phyloP scores from a whole-genome alignment of 1,139 yeast genomes.

The Kodamaea sp. region DNA sequence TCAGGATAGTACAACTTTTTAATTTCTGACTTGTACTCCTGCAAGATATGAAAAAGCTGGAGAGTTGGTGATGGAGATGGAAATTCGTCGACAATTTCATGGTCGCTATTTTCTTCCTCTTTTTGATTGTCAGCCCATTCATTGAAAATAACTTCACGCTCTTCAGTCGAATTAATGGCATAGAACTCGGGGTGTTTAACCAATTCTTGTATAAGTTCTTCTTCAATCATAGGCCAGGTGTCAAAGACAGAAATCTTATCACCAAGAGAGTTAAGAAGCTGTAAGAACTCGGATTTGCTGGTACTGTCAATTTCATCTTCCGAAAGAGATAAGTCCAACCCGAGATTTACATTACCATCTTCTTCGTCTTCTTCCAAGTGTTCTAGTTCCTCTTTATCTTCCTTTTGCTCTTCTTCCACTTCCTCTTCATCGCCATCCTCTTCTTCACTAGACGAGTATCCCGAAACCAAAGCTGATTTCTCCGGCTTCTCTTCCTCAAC shows the following conservation, averaged over 20 bases:
- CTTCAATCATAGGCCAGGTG: slow-evolving; percentile 44
- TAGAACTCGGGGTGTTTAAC: slow-evolving; percentile 34
- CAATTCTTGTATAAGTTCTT: slow-evolving; percentile 33
- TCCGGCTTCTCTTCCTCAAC: slow-evolving; percentile 1
- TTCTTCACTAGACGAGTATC: slow-evolving; percentile 12
- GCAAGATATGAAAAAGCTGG: slow-evolving; percentile 27
- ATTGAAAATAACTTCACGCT: slow-evolving; percentile 29
- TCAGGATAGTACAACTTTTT: slow-evolving; percentile 30
- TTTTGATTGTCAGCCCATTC: slow-evolving; percentile 29
- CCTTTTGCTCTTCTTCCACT: slow-evolving; percentile 4
- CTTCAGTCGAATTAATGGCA: slow-evolving; percentile 19
- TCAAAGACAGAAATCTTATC: slow-evolving; percentile 33
- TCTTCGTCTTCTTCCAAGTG: slow-evolving; percentile 7
- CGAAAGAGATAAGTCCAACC: slow-evolving; percentile 22
- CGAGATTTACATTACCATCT: slow-evolving; percentile 9
- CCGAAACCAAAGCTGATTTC: slow-evolving; percentile 3
- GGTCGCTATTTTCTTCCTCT: background rate
- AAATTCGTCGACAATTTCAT: background rate
- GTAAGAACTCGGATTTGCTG: slow-evolving; percentile 18
- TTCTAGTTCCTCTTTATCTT: slow-evolving; percentile 11
- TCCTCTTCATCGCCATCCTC: slow-evolving; percentile 11
- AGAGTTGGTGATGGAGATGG: background rate
- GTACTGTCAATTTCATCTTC: slow-evolving; percentile 14
- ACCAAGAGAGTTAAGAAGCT: slow-evolving; percentile 26
- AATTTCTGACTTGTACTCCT: slow-evolving; percentile 31